Base-by-base conservation (phyloP, 2,329 filamentous ascomycete species). In the Allantophomopsis cytisporea region DNA sequence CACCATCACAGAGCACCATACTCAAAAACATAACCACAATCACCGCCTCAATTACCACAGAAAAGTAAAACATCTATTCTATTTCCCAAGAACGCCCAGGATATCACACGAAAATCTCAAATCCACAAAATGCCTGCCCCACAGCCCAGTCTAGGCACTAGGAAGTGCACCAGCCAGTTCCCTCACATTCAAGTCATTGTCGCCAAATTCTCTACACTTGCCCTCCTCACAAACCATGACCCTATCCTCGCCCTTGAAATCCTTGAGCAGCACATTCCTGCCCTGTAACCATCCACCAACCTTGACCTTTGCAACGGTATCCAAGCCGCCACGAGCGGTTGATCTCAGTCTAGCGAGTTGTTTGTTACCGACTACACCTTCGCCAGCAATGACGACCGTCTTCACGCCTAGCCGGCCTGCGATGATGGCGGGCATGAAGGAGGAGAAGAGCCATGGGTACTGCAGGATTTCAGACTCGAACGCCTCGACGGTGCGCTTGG, bases 381-480 rank as follows among this genome's bases (percentile, higher is more conserved):
- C 43, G 18, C 48, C 52, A 2, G 46, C 41, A 18, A 79, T 62
- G 8, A 80, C 69, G 2, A 76, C 55, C 14, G 70, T 70, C 39
- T 70, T 70, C 2, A 78, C 70, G 0, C 87, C 87, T 3, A 94
- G 60, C 43, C 80, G 73, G 4, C 80, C 74, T 1, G 78, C 75
- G 8, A 94, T 84, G 2, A 96, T 75, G 0, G 73, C 73, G 3
- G 76, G 73, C 50, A 96, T 68, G 50, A 96, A 68, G 4, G 83
- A 83, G 0, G 84, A 80, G 60, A 93, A 96, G 2, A 96, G 68
- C 68, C 91, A 94, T 0, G 91, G 87, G 51, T 96, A 87, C 57
- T 96, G 87, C 53, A 93, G 68, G 49, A 94, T 78, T 61, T 98
- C 91, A 0, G 83, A 80, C 49, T 94, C 85, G 49, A 98, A 98